Conservation (phyloP, 1,284 basidiomycete genomes). For the Melampsora americana region DNA sequence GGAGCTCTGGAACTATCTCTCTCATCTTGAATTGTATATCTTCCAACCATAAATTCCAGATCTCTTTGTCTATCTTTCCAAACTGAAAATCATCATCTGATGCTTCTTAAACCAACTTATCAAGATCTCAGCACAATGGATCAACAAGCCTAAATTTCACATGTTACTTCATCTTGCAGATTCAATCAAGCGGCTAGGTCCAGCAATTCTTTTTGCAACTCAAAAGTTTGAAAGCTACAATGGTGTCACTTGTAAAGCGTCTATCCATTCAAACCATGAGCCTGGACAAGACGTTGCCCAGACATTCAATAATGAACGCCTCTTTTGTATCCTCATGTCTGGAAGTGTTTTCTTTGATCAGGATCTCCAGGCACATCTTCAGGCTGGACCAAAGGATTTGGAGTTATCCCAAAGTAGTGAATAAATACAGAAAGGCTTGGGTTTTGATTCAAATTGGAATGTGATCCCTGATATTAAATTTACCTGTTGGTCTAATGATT, state of each 20-base stretch:
- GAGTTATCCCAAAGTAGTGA: no score
- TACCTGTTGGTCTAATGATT: no score
- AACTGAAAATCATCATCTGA: conserved; percentile 36
- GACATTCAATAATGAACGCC: neutral
- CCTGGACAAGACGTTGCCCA: conserved; percentile 7
- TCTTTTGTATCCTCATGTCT: conserved; percentile 50
- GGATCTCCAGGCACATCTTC: neutral
- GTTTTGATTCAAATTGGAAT: no score
- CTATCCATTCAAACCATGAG: conserved; percentile 12
- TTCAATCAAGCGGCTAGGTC: neutral
- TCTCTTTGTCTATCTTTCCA: conserved; percentile 53
- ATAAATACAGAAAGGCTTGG: no score
- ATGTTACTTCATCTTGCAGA: conserved; percentile 14
- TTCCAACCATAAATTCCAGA: conserved; percentile 55
- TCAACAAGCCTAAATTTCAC: conserved; percentile 27
- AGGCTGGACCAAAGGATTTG: no score
- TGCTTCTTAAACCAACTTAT: neutral
- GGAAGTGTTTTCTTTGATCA: conserved; percentile 49
- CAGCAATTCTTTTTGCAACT: conserved; percentile 22
- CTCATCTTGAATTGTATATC: conserved; percentile 53
- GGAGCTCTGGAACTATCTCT: conserved; percentile 54
- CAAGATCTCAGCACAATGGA: neutral
- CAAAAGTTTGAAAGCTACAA: conserved; percentile 38
- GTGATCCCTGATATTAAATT: no score
- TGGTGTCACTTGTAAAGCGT: neutral